Percentiles rank a stretch among this genome's conserved stretches.
phyloP scores from a whole-genome alignment of 176 grass and related monocot species.

The Pontederia paniculata region DNA sequence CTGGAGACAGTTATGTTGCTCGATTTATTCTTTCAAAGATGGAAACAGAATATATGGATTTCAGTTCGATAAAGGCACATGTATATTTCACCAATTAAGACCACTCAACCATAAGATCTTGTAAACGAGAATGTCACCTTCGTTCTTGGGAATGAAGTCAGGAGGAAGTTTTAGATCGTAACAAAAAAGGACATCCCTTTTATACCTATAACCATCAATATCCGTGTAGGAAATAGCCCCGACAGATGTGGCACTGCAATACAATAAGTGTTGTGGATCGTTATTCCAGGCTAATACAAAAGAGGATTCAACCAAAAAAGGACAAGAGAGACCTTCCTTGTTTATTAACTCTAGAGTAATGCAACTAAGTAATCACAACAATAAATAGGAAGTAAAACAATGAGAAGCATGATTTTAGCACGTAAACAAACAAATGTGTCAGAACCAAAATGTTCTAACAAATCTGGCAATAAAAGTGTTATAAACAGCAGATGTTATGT shows the following conservation, averaged over 20 bases:
- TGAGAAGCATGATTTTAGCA: no score
- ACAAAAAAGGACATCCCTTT: constrained; percentile 96
- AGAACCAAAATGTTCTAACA: no score
- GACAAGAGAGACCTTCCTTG: background rate
- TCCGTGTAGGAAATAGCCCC: constrained; percentile 76
- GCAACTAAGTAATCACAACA: no score
- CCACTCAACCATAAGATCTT: no score
- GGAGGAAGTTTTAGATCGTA: constrained; percentile 71
- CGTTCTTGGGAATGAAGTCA: constrained; percentile 74
- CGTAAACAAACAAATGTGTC: no score
- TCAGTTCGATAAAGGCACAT: background rate
- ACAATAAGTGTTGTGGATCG: constrained; percentile 5
- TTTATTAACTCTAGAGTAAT: no score
- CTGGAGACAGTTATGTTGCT: background rate
- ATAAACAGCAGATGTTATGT: no score
- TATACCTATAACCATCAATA: constrained; percentile 71
- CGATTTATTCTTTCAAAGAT: background rate
- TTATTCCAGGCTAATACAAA: constrained; percentile 1
- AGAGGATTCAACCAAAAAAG: constrained; percentile 1
- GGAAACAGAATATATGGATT: no score
- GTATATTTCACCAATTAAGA: background rate
- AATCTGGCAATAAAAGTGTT: no score
- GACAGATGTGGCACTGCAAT: constrained; percentile 46
- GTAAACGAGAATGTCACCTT: constrained; percentile 33
- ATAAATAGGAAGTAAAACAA: no score